Evolutionary conservation across 2,329 filamentous ascomycete genomes (phyloP).

Genomic region (Hymenoscyphus scutula): DNA sequence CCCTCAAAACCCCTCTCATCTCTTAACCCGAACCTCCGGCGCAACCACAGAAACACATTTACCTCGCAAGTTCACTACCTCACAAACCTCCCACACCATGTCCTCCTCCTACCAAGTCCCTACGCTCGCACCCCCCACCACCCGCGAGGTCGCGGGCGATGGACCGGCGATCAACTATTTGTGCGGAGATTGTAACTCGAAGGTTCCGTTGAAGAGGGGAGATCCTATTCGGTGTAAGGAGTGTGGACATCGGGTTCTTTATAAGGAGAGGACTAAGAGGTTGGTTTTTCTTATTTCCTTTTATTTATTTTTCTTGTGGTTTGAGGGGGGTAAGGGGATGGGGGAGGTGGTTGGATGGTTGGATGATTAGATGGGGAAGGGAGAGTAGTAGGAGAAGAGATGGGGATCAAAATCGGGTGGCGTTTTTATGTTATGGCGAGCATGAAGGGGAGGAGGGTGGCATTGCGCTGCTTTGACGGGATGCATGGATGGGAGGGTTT

Average conservation of each 20-base stretch:
- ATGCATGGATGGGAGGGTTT: not conserved
- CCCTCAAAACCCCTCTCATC: not conserved
- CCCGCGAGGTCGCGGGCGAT: conserved; percentile 42
- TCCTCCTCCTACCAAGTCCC: conserved; percentile 72
- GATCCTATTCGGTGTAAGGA: conserved; percentile 86
- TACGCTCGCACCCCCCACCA: conserved; percentile 37
- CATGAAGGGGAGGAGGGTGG: not conserved
- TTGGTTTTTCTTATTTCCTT: too few relatives aligned
- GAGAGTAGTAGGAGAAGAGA: not conserved
- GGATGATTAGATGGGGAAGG: not conserved
- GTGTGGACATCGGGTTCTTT: conserved; percentile 92
- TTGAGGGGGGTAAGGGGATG: not conserved
- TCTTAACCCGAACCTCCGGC: not conserved
- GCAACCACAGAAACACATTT: not conserved
- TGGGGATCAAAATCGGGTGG: too few relatives aligned
- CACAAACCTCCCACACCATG: conserved; percentile 40
- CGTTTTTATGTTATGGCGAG: too few relatives aligned
- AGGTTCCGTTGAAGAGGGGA: conserved; percentile 71
- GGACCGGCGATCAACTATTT: conserved; percentile 64
- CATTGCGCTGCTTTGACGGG: not conserved
- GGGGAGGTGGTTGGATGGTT: not conserved
- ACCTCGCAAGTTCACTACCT: not conserved
- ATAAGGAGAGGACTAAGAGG: conserved; percentile 98
- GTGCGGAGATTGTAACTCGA: conserved; percentile 82
- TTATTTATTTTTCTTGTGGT: not conserved